A percentile compares a stretch with the other conserved stretches of the same genome.
Evolutionary conservation across 2,329 filamentous ascomycete species (phyloP).

Genomic region (Venturia carpophila): DNA sequence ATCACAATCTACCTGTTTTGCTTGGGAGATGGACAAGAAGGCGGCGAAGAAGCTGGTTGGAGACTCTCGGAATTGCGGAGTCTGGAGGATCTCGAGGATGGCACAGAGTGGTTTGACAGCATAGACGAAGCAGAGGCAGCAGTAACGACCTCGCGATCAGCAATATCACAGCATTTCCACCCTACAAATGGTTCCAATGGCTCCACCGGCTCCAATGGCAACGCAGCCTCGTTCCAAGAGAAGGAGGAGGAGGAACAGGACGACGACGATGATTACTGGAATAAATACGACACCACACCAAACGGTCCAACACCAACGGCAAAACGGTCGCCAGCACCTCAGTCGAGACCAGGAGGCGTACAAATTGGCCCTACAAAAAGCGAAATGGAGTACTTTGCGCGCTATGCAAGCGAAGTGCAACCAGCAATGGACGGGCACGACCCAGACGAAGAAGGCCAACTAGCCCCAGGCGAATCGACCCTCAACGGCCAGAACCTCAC

Average conservation of each 20-base stretch:
- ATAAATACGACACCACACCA: conserved; percentile 65
- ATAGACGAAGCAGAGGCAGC: conserved; percentile 55
- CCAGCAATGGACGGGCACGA: conserved; percentile 75
- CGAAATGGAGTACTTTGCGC: conserved; percentile 67
- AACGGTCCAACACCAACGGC: conserved; percentile 50
- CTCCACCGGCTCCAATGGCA: conserved; percentile 21
- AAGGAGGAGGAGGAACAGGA: conserved; percentile 45
- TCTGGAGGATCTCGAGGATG: conserved; percentile 49
- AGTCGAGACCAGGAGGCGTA: conserved; percentile 15
- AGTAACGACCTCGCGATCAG: conserved; percentile 22
- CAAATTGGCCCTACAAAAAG: conserved; percentile 31
- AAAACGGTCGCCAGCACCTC: conserved; percentile 56
- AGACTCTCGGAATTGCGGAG: conserved; percentile 61
- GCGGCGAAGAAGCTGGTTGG: conserved; percentile 57
- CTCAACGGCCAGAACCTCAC: conserved; percentile 37
- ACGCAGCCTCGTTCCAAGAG: conserved; percentile 21
- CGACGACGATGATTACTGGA: conserved; percentile 75
- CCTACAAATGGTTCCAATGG: conserved; percentile 20
- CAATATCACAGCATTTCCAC: conserved; percentile 3
- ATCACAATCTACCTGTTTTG: conserved; percentile 63
- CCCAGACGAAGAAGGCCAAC: conserved; percentile 57
- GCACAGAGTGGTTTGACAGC: conserved; percentile 48
- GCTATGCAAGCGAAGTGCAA: conserved; percentile 67
- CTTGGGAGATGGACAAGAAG: conserved; percentile 49
- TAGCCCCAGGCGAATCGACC: conserved; percentile 42